Base-by-base conservation (phyloP, 495 filamentous ascomycete genomes). In the Penicillium angulare region DNA sequence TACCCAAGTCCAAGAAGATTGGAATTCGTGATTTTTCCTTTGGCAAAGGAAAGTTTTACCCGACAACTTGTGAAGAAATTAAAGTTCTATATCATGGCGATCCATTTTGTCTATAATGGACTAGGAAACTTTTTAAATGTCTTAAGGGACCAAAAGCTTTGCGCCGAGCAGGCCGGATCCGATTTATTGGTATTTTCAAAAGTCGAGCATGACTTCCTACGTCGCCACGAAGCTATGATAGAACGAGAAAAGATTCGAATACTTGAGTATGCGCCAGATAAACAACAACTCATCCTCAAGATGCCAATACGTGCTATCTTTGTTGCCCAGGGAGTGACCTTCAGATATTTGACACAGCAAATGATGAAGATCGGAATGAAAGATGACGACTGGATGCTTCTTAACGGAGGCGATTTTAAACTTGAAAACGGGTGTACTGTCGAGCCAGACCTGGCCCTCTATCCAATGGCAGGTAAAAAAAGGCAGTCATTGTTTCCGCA, bases 311-410 rank as follows among this genome's bases (percentile, higher is more conserved):
- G 41, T 43, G 41, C 41, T 43, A 3, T 43, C 41, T 43, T 43
- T 43, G 41, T 7, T 7, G 41, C 41, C 41, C 41, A 43, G 22
- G 41, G 41, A 43, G n/a, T 43, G 22, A 43, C 29, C 9, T 43
- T 43, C 41, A 43, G 22, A 43, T 43, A 43, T 13, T 27, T 43
- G 41, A 43, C 41, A 43, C 1, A 43, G 41, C 41, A 43, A 43
- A 43, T 43, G 41, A 43, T 13, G 12, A 43, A 43, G 41, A 23
- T 43, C 41, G 41, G 41, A 7, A 43, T 43, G 21, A 7, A 43
- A 43, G 41, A 43, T 43, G 41, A 43, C 41, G 41, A 43, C 41
- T 43, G 41, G 41, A 43, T 43, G 41, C 41, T 43, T 43, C 41
- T 43, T 43, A 26, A 43, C 21, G 41, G 41, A 27, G 41, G 41